Evolutionary conservation across 2,329 filamentous ascomycete genomes (phyloP).

Genomic region (Calonectria leucothoes): DNA sequence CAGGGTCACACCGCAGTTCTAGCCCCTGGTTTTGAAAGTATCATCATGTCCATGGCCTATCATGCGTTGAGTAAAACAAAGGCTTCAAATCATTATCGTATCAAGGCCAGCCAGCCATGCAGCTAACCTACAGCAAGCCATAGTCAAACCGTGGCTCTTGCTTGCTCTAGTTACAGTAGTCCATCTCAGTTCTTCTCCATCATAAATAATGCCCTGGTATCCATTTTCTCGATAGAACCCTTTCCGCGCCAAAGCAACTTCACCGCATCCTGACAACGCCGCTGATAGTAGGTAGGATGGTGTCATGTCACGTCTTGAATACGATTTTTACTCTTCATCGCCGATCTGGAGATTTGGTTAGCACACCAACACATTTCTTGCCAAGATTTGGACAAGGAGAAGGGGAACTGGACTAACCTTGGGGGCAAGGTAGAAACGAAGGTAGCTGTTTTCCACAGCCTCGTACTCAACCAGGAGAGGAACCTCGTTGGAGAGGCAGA

Average conservation of each 20-base stretch:
- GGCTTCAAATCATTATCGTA: conserved; percentile 28
- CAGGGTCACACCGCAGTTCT: neutral
- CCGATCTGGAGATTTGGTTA: conserved; percentile 47
- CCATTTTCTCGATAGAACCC: conserved; percentile 28
- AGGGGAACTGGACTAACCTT: conserved; percentile 74
- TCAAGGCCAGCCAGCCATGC: conserved; percentile 2
- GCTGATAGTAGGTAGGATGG: conserved; percentile 30
- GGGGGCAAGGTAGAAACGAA: conserved; percentile 97
- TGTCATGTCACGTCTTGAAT: conserved; percentile 24
- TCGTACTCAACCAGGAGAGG: conserved; percentile 95
- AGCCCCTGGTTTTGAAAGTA: neutral
- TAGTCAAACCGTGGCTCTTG: conserved; percentile 7
- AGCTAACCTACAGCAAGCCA: conserved; percentile 18
- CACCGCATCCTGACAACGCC: conserved; percentile 30
- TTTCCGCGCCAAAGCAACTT: conserved; percentile 26
- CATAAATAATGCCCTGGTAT: conserved; percentile 29
- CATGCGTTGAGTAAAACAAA: conserved; percentile 13
- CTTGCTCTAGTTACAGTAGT: conserved; percentile 20
- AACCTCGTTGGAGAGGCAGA: conserved; percentile 96
- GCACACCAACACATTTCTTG: neutral
- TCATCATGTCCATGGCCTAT: neutral
- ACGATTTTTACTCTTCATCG: conserved; percentile 50
- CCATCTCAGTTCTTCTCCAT: conserved; percentile 15
- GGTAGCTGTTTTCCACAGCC: conserved; percentile 83
- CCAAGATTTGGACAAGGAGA: neutral